phyloP scores from a whole-genome alignment of 306 rosid genomes.

The Neltuma alba region DNA sequence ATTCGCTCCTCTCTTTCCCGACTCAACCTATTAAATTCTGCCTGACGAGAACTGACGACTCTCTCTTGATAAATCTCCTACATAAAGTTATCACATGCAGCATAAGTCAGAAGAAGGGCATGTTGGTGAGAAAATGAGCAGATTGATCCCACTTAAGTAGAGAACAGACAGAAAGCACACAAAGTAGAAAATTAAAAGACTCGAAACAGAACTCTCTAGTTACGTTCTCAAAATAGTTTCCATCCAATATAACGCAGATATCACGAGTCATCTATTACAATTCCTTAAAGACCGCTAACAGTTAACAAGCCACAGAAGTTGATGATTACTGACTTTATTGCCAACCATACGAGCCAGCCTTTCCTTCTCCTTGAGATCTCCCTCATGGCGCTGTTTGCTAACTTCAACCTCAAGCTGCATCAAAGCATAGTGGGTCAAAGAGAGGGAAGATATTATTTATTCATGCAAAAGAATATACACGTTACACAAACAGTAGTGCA shows the following conservation, averaged over 20 bases:
- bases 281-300: background rate
- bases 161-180: background rate
- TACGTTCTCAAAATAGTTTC: background rate
- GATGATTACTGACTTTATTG: constrained; percentile 57
- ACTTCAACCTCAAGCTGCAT: constrained; percentile 82
- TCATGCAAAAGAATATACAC: background rate
- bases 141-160: background rate
- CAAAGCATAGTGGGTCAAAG: constrained; percentile 21
- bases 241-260: background rate
- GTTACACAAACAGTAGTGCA: background rate
- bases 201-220: background rate
- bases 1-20: constrained; percentile 74
- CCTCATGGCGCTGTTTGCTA: constrained; percentile 86
- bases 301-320: constrained; percentile 4
- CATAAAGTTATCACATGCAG: background rate
- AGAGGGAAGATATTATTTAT: background rate
- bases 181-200: background rate
- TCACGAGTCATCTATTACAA: background rate
- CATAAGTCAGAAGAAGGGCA: constrained; percentile 1
- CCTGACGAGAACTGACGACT: constrained; percentile 70
- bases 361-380: constrained; percentile 86
- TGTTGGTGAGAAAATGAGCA: background rate
- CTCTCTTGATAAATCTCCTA: constrained; percentile 72
- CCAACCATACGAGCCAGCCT: constrained; percentile 70
- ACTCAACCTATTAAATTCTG: constrained; percentile 65